phyloP scores from a whole-genome alignment of 768 basidiomycete genomes.

The Leccinum uliginosum region DNA sequence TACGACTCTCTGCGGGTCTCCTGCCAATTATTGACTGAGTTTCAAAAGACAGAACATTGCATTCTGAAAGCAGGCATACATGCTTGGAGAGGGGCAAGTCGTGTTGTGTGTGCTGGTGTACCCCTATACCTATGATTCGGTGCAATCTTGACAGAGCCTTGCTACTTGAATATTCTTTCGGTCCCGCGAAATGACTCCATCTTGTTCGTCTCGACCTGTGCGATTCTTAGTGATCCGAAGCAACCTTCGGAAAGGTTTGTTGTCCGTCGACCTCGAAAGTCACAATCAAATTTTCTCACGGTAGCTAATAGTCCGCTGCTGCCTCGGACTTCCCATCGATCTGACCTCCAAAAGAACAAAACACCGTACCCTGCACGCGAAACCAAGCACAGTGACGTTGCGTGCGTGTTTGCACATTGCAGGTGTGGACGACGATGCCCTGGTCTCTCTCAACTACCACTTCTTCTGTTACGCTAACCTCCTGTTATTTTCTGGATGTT shows the following conservation, averaged over 20 bases:
- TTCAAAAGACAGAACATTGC: no score
- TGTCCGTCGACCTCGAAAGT: no score
- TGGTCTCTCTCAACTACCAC: not conserved
- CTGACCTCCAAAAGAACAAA: not conserved
- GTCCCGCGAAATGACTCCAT: not conserved
- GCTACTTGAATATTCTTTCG: not conserved
- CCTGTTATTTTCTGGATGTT: not conserved
- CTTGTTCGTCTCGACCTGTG: not conserved
- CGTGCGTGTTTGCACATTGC: not conserved
- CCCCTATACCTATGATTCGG: not conserved
- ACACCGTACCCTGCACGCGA: not conserved
- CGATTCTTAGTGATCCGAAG: not conserved
- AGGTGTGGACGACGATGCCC: not conserved
- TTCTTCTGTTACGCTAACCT: not conserved
- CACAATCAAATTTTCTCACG: not conserved
- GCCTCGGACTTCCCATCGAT: no score
- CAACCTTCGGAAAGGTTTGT: not conserved
- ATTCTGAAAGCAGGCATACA: no score
- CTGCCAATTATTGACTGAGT: no score
- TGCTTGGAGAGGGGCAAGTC: no score
- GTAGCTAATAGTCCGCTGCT: not conserved
- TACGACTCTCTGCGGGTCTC: not conserved
- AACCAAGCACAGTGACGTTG: not conserved
- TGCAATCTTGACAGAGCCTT: not conserved
- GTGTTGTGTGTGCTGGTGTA: not conserved